These are phyloP conservation scores for Passalora sequoiae DNA, from an alignment of 2,329 filamentous ascomycete species.

Conservation along the genomic window DNA sequence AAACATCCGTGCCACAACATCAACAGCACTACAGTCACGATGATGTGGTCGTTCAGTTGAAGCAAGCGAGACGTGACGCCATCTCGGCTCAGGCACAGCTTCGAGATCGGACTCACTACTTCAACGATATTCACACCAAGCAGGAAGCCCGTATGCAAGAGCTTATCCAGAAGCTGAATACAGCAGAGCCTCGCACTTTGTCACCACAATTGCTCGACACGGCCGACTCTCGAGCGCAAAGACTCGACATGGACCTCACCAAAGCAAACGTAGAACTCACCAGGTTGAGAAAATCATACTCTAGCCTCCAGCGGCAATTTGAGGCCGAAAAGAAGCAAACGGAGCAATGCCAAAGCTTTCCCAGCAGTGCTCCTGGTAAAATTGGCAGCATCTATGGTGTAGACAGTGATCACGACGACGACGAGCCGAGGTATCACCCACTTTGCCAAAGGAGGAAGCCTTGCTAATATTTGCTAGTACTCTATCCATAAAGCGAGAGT, in stretches of 20 bases:
- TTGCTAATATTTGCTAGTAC: neutral
- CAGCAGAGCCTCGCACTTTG: neutral
- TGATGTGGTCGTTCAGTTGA: neutral
- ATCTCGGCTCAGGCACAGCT: neutral
- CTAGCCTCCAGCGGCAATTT: conserved; percentile 17
- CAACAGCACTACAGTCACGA: neutral
- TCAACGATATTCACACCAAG: neutral
- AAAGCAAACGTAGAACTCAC: conserved; percentile 13
- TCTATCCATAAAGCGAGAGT: neutral
- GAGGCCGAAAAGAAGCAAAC: conserved; percentile 16
- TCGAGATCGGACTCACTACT: neutral
- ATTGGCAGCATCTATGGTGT: conserved; percentile 8
- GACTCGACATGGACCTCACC: conserved; percentile 9
- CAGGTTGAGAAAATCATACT: conserved; percentile 6
- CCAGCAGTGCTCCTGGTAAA: conserved; percentile 9
- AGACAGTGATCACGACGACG: conserved; percentile 20
- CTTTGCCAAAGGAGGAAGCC: neutral
- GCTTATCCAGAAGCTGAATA: conserved; percentile 5
- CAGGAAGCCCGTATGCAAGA: neutral
- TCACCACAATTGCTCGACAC: too few relatives aligned
- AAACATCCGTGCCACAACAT: neutral
- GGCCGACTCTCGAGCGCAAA: too few relatives aligned
- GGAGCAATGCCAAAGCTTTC: conserved; percentile 4
- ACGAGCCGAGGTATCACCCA: conserved; percentile 1
- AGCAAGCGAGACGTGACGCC: neutral